These are phyloP conservation scores for Plasmodium yoelii DNA, from an alignment of 169 alveolate species.

Conservation along the genomic window DNA sequence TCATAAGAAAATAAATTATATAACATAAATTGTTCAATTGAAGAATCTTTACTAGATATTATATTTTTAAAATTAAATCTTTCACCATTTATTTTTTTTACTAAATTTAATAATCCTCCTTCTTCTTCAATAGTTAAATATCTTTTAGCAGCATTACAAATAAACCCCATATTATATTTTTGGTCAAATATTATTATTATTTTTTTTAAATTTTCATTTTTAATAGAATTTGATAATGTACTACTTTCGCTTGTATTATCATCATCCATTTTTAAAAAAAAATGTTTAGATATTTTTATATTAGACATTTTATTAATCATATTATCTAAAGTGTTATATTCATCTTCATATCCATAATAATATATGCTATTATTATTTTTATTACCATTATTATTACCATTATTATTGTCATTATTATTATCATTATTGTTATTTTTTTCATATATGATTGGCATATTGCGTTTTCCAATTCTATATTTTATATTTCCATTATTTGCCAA, in stretches of 20 bases:
- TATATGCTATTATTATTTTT: constrained; percentile 16
- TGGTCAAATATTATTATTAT: constrained; percentile 47
- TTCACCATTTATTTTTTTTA: constrained; percentile 13
- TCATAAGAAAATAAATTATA: constrained; percentile 55
- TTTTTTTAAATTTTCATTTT: neutral
- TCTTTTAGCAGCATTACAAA: constrained; percentile 1
- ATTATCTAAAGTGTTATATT: constrained; percentile 1
- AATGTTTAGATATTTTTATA: constrained; percentile 50
- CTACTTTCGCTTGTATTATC: constrained; percentile 56
- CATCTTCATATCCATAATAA: neutral
- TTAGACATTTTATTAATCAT: constrained; percentile 34
- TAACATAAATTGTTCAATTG: constrained; percentile 51
- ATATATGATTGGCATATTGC: no score
- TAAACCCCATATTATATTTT: neutral
- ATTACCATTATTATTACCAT: neutral
- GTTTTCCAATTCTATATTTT: no score
- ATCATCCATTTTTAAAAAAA: constrained; percentile 58
- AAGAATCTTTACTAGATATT: constrained; percentile 30
- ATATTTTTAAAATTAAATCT: constrained; percentile 8
- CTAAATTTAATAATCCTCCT: neutral
- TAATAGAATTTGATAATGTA: neutral
- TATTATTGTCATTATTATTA: neutral
- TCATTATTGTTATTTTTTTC: neutral
- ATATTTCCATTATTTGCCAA: no score
- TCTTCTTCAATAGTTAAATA: constrained; percentile 21